Conservation (phyloP, 768 basidiomycete species). For the Austroboletus eburneus region DNA sequence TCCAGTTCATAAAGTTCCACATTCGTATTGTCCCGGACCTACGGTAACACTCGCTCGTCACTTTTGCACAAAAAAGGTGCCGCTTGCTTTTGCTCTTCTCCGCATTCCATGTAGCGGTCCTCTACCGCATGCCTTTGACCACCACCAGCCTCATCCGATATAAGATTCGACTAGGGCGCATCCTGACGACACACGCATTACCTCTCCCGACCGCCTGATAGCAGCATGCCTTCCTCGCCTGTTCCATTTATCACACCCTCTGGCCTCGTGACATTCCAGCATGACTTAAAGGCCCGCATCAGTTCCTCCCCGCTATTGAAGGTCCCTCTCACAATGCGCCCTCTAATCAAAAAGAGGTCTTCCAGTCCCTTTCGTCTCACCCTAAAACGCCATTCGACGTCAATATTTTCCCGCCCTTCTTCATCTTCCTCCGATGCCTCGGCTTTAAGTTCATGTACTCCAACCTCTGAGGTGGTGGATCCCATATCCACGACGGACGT, state of each 20-base stretch:
- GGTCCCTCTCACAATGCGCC: constrained; percentile 25
- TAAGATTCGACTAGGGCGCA: constrained; percentile 13
- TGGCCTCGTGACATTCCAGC: constrained; percentile 26
- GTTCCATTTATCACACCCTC: constrained; percentile 25
- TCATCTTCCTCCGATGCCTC: constrained; percentile 14
- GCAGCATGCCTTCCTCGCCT: constrained; percentile 25
- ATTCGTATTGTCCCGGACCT: constrained; percentile 8
- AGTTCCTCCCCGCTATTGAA: constrained; percentile 22
- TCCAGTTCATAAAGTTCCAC: constrained; percentile 7
- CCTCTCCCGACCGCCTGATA: constrained; percentile 13
- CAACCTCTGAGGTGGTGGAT: constrained; percentile 20
- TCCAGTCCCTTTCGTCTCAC: constrained; percentile 19
- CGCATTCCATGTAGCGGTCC: constrained; percentile 17
- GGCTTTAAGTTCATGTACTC: constrained; percentile 15
- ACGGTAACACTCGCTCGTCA: constrained; percentile 6
- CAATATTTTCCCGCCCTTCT: constrained; percentile 19
- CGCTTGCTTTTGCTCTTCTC: constrained; percentile 8
- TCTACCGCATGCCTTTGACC: constrained; percentile 18
- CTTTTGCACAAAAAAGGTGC: constrained; percentile 17
- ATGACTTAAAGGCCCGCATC: constrained; percentile 30
- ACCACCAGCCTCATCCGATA: constrained; percentile 12
- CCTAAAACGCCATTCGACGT: constrained; percentile 25
- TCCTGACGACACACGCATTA: constrained; percentile 13
- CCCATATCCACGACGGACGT: constrained; percentile 13
- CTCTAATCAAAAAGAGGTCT: constrained; percentile 26